Evolutionary conservation across 257 asterid genomes (phyloP), one percentile per base, ranked within the genome.

Genomic region (Solanum lycopersicoides): DNA sequence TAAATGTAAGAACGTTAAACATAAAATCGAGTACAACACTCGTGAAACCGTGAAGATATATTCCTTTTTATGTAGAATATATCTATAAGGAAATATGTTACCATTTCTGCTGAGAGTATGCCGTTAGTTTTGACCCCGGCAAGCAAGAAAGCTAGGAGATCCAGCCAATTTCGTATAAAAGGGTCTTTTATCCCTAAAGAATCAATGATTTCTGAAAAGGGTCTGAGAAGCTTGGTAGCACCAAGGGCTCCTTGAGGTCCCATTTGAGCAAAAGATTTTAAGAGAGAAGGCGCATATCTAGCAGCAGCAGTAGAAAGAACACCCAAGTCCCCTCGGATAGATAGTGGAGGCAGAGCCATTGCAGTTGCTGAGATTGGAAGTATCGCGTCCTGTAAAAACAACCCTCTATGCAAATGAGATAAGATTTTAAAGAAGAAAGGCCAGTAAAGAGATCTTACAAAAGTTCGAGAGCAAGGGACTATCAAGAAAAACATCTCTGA

Each of bases 71-170:
- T 39, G 60, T 50, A 50, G 60, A 50, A 35, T 66, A 63, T 66
- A 30, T 68, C 60, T n/a, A 30, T 39, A 79, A 72, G 37, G 32
- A 34, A 13, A 30, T 71, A 20, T 72, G 37, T 93, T 94, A 94
- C 99, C 98, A 96, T 92, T 92, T 96, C 99, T 80, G 99, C 99
- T 44, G 99, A 95, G 74, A 96, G 97, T 88, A 96, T 59, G 68
- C 99, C 99, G 86, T 95, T 94, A 79, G 98, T 90, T 91, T 95
- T 96, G 86, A 96, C 99, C 84, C 99, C 99, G 21, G 98, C 98
- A 73, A 96, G 98, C 92, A 96, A 91, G 93, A 96, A 96, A 16
- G 99, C 89, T 42, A 96, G 94, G 87, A 96, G 99, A 91, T 96
- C 98, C 66, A 96, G 92, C 99, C 99, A 96, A 82, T 96, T 95